Percentiles rank a stretch among this genome's conserved stretches.
phyloP scores from a whole-genome alignment of 139 green algal genomes.

The Chlamydomonas urium region DNA sequence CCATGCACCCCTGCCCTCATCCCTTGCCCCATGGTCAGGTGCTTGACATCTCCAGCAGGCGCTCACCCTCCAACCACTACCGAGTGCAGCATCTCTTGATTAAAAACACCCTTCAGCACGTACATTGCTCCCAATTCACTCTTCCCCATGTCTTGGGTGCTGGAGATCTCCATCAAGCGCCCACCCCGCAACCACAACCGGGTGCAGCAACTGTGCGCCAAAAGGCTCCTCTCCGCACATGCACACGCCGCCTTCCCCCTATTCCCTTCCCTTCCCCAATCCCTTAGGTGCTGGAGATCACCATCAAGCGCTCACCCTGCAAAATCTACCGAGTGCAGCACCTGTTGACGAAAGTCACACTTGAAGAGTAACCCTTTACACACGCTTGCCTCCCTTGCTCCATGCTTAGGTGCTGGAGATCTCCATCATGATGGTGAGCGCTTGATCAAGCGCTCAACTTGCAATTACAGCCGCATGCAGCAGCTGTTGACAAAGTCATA shows the following conservation, averaged over 20 bases:
- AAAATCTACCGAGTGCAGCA: slow-evolving; percentile 46
- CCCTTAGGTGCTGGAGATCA: slow-evolving; percentile 58
- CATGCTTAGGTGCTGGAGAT: too few relatives aligned
- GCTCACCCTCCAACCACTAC: slow-evolving; percentile 43
- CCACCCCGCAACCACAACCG: slow-evolving; percentile 46
- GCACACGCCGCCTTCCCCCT: neutral
- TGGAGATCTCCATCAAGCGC: slow-evolving; percentile 62
- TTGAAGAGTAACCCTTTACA: neutral
- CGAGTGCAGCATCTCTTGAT: slow-evolving; percentile 20
- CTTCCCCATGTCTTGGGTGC: slow-evolving; percentile 32
- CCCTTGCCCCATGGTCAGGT: slow-evolving; percentile 27
- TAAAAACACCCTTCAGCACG: neutral
- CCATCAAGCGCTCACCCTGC: slow-evolving; percentile 30
- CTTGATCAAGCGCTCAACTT: too few relatives aligned
- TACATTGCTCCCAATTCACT: neutral
- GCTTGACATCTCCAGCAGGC: slow-evolving; percentile 54
- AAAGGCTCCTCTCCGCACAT: neutral
- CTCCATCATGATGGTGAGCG: too few relatives aligned
- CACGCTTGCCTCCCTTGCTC: slow-evolving; percentile 8
- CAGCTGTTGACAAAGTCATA: too few relatives aligned
- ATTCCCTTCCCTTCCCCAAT: neutral
- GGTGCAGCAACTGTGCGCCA: slow-evolving; percentile 28
- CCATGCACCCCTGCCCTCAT: neutral
- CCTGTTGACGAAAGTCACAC: neutral
- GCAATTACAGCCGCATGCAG: too few relatives aligned